phyloP scores from a whole-genome alignment of 441 rosid species.

The Pelargonium australe region DNA sequence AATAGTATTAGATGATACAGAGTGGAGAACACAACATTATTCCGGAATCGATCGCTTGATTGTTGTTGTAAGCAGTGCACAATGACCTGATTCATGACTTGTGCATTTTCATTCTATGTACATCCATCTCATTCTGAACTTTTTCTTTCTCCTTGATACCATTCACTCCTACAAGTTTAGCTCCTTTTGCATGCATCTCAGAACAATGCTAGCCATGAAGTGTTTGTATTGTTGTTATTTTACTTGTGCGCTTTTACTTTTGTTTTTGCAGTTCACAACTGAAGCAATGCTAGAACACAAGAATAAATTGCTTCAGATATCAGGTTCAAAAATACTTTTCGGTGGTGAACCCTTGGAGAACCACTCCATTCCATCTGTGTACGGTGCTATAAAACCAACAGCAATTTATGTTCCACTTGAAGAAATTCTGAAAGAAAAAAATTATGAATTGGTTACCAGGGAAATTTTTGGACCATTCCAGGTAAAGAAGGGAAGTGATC shows the following conservation, averaged over 20 bases:
- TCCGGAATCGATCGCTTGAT: too few species aligned
- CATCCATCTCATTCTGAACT: background rate
- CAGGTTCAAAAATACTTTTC: constrained; percentile 81
- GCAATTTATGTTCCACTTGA: constrained; percentile 80
- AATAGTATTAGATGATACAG: too few species aligned
- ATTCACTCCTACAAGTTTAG: background rate
- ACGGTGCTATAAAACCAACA: constrained; percentile 88
- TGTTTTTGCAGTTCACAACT: constrained; percentile 57
- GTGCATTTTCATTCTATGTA: background rate
- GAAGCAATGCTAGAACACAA: constrained; percentile 80
- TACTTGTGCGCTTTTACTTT: constrained; percentile 2
- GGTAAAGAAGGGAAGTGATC: constrained; percentile 34
- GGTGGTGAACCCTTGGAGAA: constrained; percentile 73
- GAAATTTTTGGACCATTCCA: constrained; percentile 98
- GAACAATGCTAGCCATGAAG: background rate
- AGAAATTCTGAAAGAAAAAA: constrained; percentile 66
- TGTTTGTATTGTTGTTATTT: background rate
- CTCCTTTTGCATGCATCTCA: background rate
- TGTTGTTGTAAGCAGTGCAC: too few species aligned
- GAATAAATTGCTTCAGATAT: constrained; percentile 66
- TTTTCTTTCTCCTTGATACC: background rate
- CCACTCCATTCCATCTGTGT: constrained; percentile 81
- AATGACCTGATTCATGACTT: background rate
- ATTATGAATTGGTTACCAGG: constrained; percentile 67
- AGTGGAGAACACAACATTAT: too few species aligned